Conservation (phyloP, 768 basidiomycete genomes). For the Suillus alpinus region DNA sequence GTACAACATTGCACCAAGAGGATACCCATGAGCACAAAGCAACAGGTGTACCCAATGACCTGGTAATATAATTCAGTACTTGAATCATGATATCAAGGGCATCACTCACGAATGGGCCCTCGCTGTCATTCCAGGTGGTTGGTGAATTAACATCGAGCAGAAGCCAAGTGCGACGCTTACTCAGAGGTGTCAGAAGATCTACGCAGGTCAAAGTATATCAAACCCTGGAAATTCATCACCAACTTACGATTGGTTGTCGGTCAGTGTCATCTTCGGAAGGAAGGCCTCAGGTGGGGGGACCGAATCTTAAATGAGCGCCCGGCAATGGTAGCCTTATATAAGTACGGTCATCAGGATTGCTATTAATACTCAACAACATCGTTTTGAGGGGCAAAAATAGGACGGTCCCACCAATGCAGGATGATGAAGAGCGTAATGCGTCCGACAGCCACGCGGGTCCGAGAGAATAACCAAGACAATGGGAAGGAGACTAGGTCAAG, state of each 20-base stretch:
- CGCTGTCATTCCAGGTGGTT: slow-evolving; percentile 1
- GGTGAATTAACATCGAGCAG: not conserved
- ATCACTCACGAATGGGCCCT: slow-evolving; percentile 13
- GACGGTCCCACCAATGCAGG: not conserved
- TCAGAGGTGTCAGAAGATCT: not conserved
- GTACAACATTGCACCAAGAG: slow-evolving; percentile 16
- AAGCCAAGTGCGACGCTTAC: not conserved
- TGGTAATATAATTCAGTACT: not conserved
- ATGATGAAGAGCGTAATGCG: not conserved
- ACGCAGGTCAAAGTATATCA: not conserved
- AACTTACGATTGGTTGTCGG: not conserved
- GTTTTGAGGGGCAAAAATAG: not conserved
- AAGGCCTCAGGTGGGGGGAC: not conserved
- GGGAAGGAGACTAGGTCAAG: not conserved
- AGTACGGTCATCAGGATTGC: not conserved
- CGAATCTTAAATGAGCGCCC: not conserved
- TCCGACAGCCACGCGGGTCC: not conserved
- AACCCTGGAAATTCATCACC: not conserved
- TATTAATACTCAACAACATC: not conserved
- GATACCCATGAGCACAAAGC: slow-evolving; percentile 15
- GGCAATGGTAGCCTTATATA: not conserved
- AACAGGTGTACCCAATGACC: slow-evolving; percentile 15
- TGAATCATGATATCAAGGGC: not conserved
- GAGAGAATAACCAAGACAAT: not conserved
- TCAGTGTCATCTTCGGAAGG: not conserved